Evolutionary conservation across 805 yeast species (phyloP).

Genomic region (Priceomyces carsonii): DNA sequence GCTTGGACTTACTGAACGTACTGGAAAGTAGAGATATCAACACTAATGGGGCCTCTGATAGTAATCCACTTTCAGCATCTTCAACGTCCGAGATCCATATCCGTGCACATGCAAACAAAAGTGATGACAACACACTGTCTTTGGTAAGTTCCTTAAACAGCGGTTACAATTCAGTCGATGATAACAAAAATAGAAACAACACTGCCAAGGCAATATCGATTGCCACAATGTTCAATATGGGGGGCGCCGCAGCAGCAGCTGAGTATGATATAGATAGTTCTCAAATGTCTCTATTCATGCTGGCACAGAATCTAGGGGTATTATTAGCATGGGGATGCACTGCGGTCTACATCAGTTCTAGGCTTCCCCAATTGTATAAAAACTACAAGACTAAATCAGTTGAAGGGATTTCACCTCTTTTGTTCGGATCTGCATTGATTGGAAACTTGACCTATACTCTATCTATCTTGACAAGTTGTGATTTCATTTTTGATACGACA

Average conservation of each 20-base stretch:
- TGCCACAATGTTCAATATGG: constrained; percentile 8
- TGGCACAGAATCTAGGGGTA: constrained; percentile 15
- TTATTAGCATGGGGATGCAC: constrained; percentile 80
- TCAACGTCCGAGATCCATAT: too few relatives aligned
- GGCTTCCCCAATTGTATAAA: constrained; percentile 82
- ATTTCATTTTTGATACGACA: constrained; percentile 37
- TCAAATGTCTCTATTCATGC: not conserved
- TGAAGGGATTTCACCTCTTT: constrained; percentile 77
- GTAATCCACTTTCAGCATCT: too few relatives aligned
- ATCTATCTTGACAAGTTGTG: constrained; percentile 70
- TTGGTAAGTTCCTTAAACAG: constrained; percentile 12
- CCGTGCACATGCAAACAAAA: too few relatives aligned
- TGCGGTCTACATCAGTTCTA: constrained; percentile 67
- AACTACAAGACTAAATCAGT: constrained; percentile 80
- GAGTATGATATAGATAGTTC: too few relatives aligned
- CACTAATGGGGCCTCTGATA: too few relatives aligned
- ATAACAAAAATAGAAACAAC: not conserved
- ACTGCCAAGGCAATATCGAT: constrained; percentile 8
- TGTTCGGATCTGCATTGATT: constrained; percentile 74
- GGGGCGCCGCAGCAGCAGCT: constrained; percentile 8
- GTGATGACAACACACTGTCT: too few relatives aligned
- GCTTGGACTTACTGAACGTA: too few relatives aligned
- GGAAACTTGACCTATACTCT: constrained; percentile 79
- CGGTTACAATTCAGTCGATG: constrained; percentile 16
- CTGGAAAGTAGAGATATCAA: too few relatives aligned